A percentile compares a stretch with the other conserved stretches of the same genome.
These are phyloP conservation scores for Thalia dealbata DNA, from an alignment of 176 grass and related monocot genomes.

Conservation along the genomic window DNA sequence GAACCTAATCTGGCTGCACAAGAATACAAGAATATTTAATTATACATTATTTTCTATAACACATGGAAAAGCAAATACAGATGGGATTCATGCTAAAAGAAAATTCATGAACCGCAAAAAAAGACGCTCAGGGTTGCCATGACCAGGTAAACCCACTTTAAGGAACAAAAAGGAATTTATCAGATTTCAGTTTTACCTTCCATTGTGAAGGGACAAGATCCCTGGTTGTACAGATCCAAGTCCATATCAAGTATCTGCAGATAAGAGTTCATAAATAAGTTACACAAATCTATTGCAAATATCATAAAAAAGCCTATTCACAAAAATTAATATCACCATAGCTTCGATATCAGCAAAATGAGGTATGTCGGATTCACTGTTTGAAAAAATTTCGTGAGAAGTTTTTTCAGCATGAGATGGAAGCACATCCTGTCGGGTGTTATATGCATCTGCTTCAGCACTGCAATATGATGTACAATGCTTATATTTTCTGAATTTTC, in stretches of 20 bases:
- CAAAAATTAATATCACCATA: conserved; percentile 31
- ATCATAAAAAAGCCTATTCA: conserved; percentile 5
- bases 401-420: conserved; percentile 20
- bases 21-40: no score
- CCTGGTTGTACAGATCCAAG: conserved; percentile 46
- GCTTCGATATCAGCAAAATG: conserved; percentile 53
- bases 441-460: conserved; percentile 25
- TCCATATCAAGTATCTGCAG: conserved; percentile 56
- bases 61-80: not conserved
- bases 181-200: conserved; percentile 32
- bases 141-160: not conserved
- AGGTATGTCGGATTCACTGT: conserved; percentile 39
- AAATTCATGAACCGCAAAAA: not conserved
- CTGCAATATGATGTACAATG: not conserved
- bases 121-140: not conserved
- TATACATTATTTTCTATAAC: no score
- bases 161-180: not conserved
- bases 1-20: no score
- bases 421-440: conserved; percentile 22
- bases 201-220: conserved; percentile 28
- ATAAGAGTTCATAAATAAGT: not conserved
- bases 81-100: not conserved
- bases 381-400: conserved; percentile 29
- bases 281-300: not conserved
- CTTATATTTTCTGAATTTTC: not conserved